Percentiles rank a stretch among this genome's conserved stretches.
These are phyloP conservation scores for Gentiana macrophylla DNA, from an alignment of 257 asterid species.

Conservation along the genomic window DNA sequence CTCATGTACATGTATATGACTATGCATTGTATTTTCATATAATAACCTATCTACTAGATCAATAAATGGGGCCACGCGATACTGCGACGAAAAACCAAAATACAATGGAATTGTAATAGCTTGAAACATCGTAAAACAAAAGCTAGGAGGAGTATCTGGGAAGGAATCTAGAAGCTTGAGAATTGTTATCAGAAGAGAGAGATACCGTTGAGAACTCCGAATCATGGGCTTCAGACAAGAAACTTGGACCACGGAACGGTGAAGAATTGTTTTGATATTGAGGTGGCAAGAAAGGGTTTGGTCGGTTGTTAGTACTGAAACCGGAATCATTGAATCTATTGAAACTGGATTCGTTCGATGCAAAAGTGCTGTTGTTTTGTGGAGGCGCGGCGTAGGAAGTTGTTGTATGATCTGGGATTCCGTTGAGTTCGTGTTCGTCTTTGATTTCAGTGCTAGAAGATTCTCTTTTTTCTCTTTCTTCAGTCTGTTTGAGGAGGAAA, in stretches of 20 bases:
- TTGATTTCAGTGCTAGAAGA: conserved; percentile 23
- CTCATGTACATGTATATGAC: no score
- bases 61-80: no score
- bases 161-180: conserved; percentile 34
- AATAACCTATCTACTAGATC: no score
- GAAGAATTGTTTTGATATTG: conserved; percentile 30
- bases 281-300: conserved; percentile 24
- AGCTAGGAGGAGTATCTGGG: conserved; percentile 55
- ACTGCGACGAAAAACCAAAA: no score
- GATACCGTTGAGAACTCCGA: conserved; percentile 91
- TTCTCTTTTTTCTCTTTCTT: conserved; percentile 63
- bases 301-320: conserved; percentile 20
- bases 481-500: conserved; percentile 83
- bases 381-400: conserved; percentile 24
- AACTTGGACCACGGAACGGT: conserved; percentile 27
- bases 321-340: conserved; percentile 6
- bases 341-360: no score
- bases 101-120: no score
- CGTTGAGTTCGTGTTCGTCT: conserved; percentile 30
- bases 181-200: conserved; percentile 55
- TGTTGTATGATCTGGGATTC: conserved; percentile 13
- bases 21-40: no score
- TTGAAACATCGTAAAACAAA: no score
- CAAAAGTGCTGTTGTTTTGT: conserved; percentile 10
- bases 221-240: conserved; percentile 37